Conservation (phyloP, 192 early-diverging fungal species). For the Coemansia sp. region DNA sequence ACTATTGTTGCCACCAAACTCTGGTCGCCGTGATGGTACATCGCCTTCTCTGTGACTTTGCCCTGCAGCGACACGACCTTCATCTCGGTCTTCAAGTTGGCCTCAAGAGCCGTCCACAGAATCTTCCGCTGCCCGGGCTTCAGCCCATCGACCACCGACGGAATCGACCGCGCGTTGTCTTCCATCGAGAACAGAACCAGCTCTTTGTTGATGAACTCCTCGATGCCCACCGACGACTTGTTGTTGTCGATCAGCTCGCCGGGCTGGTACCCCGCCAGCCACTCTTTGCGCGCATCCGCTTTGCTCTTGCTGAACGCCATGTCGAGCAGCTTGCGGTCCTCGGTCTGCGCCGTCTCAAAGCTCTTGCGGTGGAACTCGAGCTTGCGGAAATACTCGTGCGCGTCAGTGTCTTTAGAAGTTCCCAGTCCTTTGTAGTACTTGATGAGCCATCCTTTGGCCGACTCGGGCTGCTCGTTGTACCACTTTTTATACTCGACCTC, state of each 20-base stretch:
- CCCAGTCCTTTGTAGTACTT: constrained; percentile 99
- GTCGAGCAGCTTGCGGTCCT: constrained; percentile 79
- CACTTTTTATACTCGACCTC: constrained; percentile 90
- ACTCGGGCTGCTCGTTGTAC: constrained; percentile 63
- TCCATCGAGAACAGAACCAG: constrained; percentile 92
- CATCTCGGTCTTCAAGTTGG: constrained; percentile 76
- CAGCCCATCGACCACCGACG: constrained; percentile 88
- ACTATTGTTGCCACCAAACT: constrained; percentile 84
- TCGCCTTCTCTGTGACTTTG: constrained; percentile 82
- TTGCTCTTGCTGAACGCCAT: constrained; percentile 97
- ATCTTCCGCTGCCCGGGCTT: constrained; percentile 98
- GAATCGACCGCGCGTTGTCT: constrained; percentile 93
- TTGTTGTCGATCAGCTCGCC: constrained; percentile 89
- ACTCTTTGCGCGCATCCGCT: constrained; percentile 92
- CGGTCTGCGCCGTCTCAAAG: constrained; percentile 57
- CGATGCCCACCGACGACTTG: constrained; percentile 69
- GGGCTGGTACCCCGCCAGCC: constrained; percentile 76
- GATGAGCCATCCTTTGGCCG: constrained; percentile 74
- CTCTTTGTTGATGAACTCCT: constrained; percentile 94
- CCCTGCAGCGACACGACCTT: constrained; percentile 87
- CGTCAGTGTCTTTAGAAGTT: constrained; percentile 78
- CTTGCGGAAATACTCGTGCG: constrained; percentile 87
- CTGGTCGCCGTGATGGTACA: constrained; percentile 95
- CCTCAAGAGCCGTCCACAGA: constrained; percentile 80
- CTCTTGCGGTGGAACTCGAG: constrained; percentile 77